Base-by-base conservation (phyloP, 768 basidiomycete genomes). In the Holtermanniella nyarrowii region DNA sequence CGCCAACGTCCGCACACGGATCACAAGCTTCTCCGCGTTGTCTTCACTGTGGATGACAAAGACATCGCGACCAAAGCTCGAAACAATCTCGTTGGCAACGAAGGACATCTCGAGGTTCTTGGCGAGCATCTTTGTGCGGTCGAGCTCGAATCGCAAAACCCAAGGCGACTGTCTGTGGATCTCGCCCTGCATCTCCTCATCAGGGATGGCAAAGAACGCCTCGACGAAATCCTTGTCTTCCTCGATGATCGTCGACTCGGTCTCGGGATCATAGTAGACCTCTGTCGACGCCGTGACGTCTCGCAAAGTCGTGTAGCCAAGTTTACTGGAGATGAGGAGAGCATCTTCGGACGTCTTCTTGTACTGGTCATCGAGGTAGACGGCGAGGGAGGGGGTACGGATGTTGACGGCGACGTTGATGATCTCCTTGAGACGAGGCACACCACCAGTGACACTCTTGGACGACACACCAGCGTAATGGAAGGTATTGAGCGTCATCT, bases 391-490 rank as follows among this genome's bases (percentile, higher is more conserved):
- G 0, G 95, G 95, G 0, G 95, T 99, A 75, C 96, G 95, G 79
- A 97, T 95, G 69, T 97, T 91, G 18, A 85, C 86, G 0, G 95
- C 95, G 53, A 97, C 91, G 66, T 99, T 99, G 76, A 99, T 97
- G 61, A 97, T 96, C 74, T 97, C 95, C 76, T 97, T 97, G 58
- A 99, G 72, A 73, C 95, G 91, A 1, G 95, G 95, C 1, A 99
- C 95, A 83, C 95, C 95, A 53, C 97, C 87, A 0, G 95, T 99
- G 46, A 99, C 95, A 74, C 95, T 96, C 76, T 97, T 97, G 66
- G 86, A 89, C n/a, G 95, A 93, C 22, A 99, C 95, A 83, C 95
- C 95, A 55, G 95, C 95, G 70, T 96, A 97, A 74, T 99, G 95
- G 86, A 97, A 99, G 0, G 93, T 97, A 72, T 99, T 99, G 53